Evolutionary conservation across 2,329 filamentous ascomycete species (phyloP), one percentile per base, ranked within the genome.

Genomic region (Phialophora expanda): DNA sequence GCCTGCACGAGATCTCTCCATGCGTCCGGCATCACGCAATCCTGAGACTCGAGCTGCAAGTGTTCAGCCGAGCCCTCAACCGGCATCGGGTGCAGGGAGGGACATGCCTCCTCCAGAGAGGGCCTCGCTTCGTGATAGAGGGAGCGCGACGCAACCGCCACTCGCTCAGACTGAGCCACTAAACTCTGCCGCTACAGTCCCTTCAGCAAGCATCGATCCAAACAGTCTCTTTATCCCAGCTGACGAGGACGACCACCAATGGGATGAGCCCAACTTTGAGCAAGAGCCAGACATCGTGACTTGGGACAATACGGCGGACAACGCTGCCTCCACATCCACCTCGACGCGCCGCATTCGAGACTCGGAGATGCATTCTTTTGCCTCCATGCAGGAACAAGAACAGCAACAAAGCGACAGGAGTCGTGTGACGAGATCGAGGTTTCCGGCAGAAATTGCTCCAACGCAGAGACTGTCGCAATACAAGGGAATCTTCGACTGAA

Each of bases 191-290:
- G 17, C 46, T 8, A 11, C n/a, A 24, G 46, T 76, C 2, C 73
- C 78, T 46, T 76, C 79, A 12, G 77, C 80, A 62, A 80, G 82
- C 60, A 79, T 83, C 26, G 84, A 85, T 66, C 75, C 80, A 1
- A 81, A 88, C 60, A 87, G 84, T 70, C 77, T 89, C 5, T 89
- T 89, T 71, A 81, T 89, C 55, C 83, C 85, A 14, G 80, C 80
- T n/a, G 78, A 78, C 20, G 84, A 87, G 65, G 85, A 88, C 70
- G 71, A 73, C 57, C 78, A 79, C 44, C 79, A 82, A 61, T 89
- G 87, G 87, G 86, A 88, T 71, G 86, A 86, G 28, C 78, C 83
- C 22, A 83, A 85, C 64, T 72, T 81, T 24, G 80, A 87, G 54
- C 81, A 85, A 11, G 82, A 84, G 14, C 78, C 79, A 41, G 80